These are phyloP conservation scores for Zoysia pacifica DNA, from an alignment of 176 grass and related monocot genomes.

Conservation along the genomic window DNA sequence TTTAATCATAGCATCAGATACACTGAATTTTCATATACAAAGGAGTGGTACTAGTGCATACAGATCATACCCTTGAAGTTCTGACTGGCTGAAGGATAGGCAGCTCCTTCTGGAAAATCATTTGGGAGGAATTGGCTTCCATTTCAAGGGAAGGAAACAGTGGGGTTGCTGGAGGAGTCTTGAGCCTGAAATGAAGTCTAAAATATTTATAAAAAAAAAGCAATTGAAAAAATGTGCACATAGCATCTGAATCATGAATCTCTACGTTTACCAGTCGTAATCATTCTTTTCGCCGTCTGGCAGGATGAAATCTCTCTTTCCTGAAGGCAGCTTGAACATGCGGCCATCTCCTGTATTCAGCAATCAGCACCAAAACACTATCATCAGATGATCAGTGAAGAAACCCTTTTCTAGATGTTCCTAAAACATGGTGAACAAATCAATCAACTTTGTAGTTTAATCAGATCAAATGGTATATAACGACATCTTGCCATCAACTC, in stretches of 20 bases:
- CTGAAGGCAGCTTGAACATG: constrained; percentile 51
- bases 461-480: neutral
- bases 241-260: neutral
- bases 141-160: constrained; percentile 75
- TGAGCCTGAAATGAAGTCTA: constrained; percentile 54
- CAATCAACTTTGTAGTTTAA: constrained; percentile 7
- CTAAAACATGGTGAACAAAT: neutral
- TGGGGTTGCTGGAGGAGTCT: constrained; percentile 68
- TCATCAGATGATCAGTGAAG: constrained; percentile 15
- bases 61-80: constrained; percentile 57
- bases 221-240: constrained; percentile 4
- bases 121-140: constrained; percentile 51
- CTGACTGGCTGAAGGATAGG: constrained; percentile 58
- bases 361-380: neutral
- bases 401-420: neutral
- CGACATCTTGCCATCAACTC: neutral
- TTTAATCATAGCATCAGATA: constrained; percentile 2
- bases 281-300: constrained; percentile 54
- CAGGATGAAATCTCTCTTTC: constrained; percentile 49
- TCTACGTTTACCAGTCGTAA: constrained; percentile 53
- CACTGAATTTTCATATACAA: constrained; percentile 4
- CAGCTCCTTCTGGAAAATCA: constrained; percentile 59
- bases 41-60: neutral
- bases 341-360: constrained; percentile 40
- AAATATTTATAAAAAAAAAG: neutral